phyloP scores from a whole-genome alignment of 2,329 filamentous ascomycete species.

The Hymenoscyphus albidus region DNA sequence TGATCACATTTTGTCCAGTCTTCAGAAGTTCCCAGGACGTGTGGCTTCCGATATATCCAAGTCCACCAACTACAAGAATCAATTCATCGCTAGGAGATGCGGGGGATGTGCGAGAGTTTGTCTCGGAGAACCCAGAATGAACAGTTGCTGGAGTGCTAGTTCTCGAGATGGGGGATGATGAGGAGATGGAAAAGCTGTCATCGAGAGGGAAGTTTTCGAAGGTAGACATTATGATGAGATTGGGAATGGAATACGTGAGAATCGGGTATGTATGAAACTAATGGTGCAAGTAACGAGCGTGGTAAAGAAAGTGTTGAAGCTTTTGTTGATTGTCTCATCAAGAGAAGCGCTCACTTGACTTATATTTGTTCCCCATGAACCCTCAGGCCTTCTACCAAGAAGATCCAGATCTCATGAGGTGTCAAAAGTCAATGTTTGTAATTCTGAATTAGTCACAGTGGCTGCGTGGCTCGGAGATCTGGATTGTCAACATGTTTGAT shows the following conservation, averaged over 20 bases:
- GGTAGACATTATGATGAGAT: not conserved
- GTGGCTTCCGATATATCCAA: conserved; percentile 48
- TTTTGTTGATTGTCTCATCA: not conserved
- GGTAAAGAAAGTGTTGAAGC: not conserved
- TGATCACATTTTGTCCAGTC: conserved; percentile 44
- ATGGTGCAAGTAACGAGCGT: not conserved
- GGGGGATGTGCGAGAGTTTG: not conserved
- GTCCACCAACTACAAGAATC: conserved; percentile 43
- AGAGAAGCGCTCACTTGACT: not conserved
- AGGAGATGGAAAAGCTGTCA: not conserved
- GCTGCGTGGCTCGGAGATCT: not conserved
- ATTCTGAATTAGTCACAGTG: not conserved
- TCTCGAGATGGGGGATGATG: not conserved
- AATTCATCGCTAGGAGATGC: conserved; percentile 10
- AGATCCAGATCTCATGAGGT: not conserved
- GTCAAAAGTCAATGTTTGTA: not conserved
- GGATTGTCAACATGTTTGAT: not conserved
- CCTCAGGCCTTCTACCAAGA: not conserved
- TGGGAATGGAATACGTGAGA: not conserved
- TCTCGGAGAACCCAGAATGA: not conserved
- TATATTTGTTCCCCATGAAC: not conserved
- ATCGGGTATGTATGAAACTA: not conserved
- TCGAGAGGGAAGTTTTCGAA: not conserved
- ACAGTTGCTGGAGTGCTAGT: conserved; percentile 5
- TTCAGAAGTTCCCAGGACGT: conserved; percentile 47